Percentiles rank a stretch among this genome's conserved stretches.
These are phyloP conservation scores for Boletus speciosus DNA, from an alignment of 768 basidiomycete species.

Conservation along the genomic window DNA sequence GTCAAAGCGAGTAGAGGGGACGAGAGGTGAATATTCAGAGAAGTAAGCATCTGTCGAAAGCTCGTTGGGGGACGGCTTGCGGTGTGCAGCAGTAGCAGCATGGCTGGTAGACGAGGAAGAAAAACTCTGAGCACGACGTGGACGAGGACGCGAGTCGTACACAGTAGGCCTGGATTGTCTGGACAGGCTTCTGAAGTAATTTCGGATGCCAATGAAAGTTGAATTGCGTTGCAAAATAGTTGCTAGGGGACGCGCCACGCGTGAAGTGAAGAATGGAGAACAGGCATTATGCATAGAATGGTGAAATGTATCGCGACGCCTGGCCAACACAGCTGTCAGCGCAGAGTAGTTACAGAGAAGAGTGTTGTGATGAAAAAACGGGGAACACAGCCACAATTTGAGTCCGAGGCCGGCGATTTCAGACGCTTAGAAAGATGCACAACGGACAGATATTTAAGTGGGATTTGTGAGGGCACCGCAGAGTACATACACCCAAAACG, in stretches of 20 bases:
- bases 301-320: background rate
- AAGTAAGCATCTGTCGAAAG: constrained; percentile 30
- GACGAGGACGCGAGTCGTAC: background rate
- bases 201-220: constrained; percentile 32
- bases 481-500: background rate
- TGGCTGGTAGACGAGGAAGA: constrained; percentile 10
- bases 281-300: constrained; percentile 14
- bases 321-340: background rate
- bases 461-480: background rate
- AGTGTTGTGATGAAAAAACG: too few species aligned
- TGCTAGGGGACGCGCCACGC: constrained; percentile 5
- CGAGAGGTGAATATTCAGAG: constrained; percentile 28
- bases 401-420: background rate
- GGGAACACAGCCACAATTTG: constrained; percentile 16
- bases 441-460: background rate
- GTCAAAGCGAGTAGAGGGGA: constrained; percentile 44
- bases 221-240: constrained; percentile 7
- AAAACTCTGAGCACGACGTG: constrained; percentile 7
- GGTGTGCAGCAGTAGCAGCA: constrained; percentile 6
- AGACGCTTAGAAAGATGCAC: background rate
- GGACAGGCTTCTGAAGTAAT: constrained; percentile 25
- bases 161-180: background rate
- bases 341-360: background rate
- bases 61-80: constrained; percentile 16
- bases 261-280: constrained; percentile 2